These are phyloP conservation scores for Calonectria honghensis DNA, from an alignment of 2,329 filamentous ascomycete species.

Conservation along the genomic window DNA sequence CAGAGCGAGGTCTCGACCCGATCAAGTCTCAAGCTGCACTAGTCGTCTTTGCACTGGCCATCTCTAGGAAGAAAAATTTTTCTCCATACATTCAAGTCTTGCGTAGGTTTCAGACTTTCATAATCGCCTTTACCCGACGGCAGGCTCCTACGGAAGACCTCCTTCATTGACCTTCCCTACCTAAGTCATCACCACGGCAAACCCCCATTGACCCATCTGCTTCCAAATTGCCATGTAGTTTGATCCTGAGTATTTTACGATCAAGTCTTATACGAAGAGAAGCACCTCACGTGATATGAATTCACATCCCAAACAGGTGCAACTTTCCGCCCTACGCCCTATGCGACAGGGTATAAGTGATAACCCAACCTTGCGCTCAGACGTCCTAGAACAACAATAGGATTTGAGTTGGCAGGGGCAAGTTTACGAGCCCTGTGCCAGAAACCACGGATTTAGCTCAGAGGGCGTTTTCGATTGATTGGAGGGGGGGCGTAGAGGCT, in stretches of 20 bases:
- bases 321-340: constrained; percentile 15
- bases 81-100: constrained; percentile 46
- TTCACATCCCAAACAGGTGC: background rate
- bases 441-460: constrained; percentile 4
- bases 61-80: constrained; percentile 42
- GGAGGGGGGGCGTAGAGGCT: background rate
- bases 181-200: constrained; percentile 27
- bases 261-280: background rate
- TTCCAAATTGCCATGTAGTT: background rate
- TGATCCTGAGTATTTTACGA: background rate
- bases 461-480: background rate
- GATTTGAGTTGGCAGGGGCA: constrained; percentile 8
- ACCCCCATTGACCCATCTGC: background rate
- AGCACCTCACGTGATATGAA: background rate
- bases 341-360: background rate
- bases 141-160: constrained; percentile 28
- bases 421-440: background rate
- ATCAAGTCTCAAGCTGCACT: constrained; percentile 36
- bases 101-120: constrained; percentile 45
- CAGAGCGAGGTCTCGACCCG: constrained; percentile 20
- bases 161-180: constrained; percentile 41
- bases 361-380: constrained; percentile 1
- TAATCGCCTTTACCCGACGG: constrained; percentile 30
- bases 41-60: constrained; percentile 33
- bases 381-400: background rate